Evolutionary conservation across 2,329 filamentous ascomycete genomes (phyloP).

Genomic region (Fusarium napiforme): DNA sequence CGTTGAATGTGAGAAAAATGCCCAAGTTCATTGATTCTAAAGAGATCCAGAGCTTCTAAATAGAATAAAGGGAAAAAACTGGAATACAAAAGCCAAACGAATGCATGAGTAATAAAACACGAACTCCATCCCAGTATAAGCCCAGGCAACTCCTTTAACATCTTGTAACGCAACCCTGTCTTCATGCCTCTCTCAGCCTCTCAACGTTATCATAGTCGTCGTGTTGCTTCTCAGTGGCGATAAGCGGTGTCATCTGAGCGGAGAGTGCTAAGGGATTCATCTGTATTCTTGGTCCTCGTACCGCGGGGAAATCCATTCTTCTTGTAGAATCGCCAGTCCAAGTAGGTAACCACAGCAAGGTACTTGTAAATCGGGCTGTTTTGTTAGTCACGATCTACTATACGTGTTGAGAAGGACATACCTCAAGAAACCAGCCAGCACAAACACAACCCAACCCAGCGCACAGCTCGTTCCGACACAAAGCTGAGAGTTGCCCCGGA

Average conservation of each 20-base stretch:
- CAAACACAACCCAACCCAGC: background rate
- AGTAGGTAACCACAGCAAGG: background rate
- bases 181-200: background rate
- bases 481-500: background rate
- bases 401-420: background rate
- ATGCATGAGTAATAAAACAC: background rate
- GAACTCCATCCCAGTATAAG: background rate
- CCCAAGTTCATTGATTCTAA: background rate
- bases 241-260: background rate
- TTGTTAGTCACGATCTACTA: background rate
- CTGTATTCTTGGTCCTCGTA: background rate
- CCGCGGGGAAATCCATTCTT: background rate
- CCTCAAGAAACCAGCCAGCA: background rate
- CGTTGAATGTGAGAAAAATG: background rate
- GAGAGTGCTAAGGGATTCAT: background rate
- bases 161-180: background rate
- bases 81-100: background rate
- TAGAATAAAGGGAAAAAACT: background rate
- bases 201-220: background rate
- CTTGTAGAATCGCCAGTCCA: conserved; percentile 15
- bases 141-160: background rate
- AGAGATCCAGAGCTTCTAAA: no score
- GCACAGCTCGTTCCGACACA: conserved; percentile 3
- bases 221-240: background rate
- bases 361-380: background rate